phyloP scores from a whole-genome alignment of 306 rosid genomes.

The Dryas alaskensis region DNA sequence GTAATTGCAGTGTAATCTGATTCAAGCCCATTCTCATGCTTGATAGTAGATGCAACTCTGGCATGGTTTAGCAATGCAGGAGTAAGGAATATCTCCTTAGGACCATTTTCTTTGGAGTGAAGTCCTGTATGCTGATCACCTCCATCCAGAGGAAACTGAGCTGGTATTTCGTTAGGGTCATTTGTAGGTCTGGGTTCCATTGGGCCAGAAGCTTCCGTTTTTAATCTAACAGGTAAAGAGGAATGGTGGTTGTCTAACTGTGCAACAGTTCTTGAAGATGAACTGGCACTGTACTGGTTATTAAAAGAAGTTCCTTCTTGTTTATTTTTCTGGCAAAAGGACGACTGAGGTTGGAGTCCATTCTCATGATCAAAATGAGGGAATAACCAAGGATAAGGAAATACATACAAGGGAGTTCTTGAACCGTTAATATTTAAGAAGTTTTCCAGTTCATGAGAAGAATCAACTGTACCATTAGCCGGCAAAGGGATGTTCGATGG shows the following conservation, averaged over 20 bases:
- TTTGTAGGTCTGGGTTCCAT: slow-evolving; percentile 33
- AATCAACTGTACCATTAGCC: slow-evolving; percentile 41
- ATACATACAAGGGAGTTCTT: slow-evolving; percentile 52
- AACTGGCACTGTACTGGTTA: slow-evolving; percentile 41
- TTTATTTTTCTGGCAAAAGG: slow-evolving; percentile 36
- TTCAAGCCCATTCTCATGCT: slow-evolving; percentile 38
- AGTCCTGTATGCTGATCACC: slow-evolving; percentile 34
- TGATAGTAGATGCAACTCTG: slow-evolving; percentile 28
- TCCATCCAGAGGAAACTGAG: slow-evolving; percentile 41
- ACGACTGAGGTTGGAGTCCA: slow-evolving; percentile 43
- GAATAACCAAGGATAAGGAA: slow-evolving; percentile 78
- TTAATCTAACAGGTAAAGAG: slow-evolving; percentile 36
- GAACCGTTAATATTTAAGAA: slow-evolving; percentile 31
- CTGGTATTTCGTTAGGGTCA: slow-evolving; percentile 30
- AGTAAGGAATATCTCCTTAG: slow-evolving; percentile 14
- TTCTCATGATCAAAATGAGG: slow-evolving; percentile 57
- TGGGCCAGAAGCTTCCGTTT: slow-evolving; percentile 44
- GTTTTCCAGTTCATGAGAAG: slow-evolving; percentile 44
- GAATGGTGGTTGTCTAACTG: slow-evolving; percentile 37
- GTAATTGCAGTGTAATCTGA: slow-evolving; percentile 26
- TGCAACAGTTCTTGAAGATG: slow-evolving; percentile 40
- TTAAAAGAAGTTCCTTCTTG: slow-evolving; percentile 37
- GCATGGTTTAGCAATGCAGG: slow-evolving; percentile 26
- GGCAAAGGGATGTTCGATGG: slow-evolving; percentile 51
- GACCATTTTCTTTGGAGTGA: slow-evolving; percentile 29